Percentiles rank a stretch among this genome's conserved stretches.
Evolutionary conservation across 345 rosid species (phyloP).

Genomic region (Arabidopsis thaliana): TAIR10.1 NC_003071.7:192501-193000

Average conservation of each 20-base stretch:
- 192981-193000: constrained; percentile 2
- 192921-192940: constrained; percentile 20
- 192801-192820: constrained; percentile 49
- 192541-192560: neutral
- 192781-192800: constrained; percentile 48
- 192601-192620: constrained; percentile 14
- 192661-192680: constrained; percentile 31
- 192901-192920: constrained; percentile 27
- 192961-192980: constrained; percentile 10
- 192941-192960: constrained; percentile 24
- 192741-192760: constrained; percentile 41
- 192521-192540: neutral
- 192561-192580: neutral
- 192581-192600: constrained; percentile 20
- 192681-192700: constrained; percentile 22
- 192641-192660: constrained; percentile 24
- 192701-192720: neutral
- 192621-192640: neutral
- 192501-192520: neutral
- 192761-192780: constrained; percentile 46
- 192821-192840: constrained; percentile 47
- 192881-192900: constrained; percentile 36
- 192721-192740: constrained; percentile 18
- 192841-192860: constrained; percentile 46
- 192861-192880: constrained; percentile 46